phyloP scores from a whole-genome alignment of 2,329 filamentous ascomycete genomes.

The Neopestalotiopsis sp. region DNA sequence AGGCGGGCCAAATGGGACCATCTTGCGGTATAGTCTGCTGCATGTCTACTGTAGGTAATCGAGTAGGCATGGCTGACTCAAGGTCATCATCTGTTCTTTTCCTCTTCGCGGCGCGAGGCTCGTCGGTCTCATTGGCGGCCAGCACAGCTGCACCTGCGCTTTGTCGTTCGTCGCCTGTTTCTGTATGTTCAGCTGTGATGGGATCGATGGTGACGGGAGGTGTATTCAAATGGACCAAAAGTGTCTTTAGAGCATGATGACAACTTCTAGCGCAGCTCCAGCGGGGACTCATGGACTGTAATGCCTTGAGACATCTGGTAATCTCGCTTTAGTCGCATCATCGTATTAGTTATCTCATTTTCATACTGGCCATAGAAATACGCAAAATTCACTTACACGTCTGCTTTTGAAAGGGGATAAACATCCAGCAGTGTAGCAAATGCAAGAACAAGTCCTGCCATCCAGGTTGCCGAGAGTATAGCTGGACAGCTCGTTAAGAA shows the following conservation, averaged over 20 bases:
- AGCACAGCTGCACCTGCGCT: background rate
- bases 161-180: background rate
- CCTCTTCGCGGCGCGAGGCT: background rate
- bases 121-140: background rate
- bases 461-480: conserved; percentile 20
- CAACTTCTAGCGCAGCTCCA: conserved; percentile 18
- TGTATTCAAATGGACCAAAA: conserved; percentile 7
- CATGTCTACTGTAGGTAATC: no score
- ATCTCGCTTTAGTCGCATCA: background rate
- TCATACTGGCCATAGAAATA: background rate
- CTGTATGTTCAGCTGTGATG: background rate
- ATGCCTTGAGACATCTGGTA: conserved; percentile 7
- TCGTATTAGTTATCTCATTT: background rate
- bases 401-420: conserved; percentile 19
- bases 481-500: conserved; percentile 16
- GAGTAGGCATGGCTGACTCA: background rate
- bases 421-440: conserved; percentile 18
- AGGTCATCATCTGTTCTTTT: background rate
- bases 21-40: background rate
- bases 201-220: background rate
- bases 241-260: conserved; percentile 12
- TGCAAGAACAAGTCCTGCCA: conserved; percentile 17
- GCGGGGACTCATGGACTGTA: conserved; percentile 14
- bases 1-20: background rate
- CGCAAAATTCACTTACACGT: conserved; percentile 2